These are phyloP conservation scores for Telopea speciosissima DNA, from an alignment of 177 flowering plant species.

Conservation along the genomic window DNA sequence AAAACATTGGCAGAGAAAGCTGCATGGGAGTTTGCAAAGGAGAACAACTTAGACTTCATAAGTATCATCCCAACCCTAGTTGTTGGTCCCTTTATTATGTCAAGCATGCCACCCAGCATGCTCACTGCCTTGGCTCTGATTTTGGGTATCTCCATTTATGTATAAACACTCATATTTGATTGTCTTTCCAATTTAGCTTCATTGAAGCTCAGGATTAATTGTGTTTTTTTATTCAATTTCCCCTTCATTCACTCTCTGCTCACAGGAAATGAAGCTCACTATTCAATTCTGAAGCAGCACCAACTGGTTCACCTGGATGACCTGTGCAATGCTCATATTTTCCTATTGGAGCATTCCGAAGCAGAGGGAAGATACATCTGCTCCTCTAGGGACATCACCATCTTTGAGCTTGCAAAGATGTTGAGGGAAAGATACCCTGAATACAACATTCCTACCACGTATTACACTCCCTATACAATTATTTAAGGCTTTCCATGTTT, in stretches of 20 bases:
- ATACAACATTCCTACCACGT: constrained; percentile 40
- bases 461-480: not conserved
- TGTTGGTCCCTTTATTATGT: constrained; percentile 46
- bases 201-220: not conserved
- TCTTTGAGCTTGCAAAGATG: constrained; percentile 29
- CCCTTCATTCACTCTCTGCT: not conserved
- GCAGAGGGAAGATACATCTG: constrained; percentile 57
- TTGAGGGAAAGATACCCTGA: constrained; percentile 43
- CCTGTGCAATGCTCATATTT: constrained; percentile 43
- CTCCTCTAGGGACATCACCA: constrained; percentile 34
- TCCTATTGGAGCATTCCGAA: constrained; percentile 37
- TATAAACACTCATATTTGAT: not conserved
- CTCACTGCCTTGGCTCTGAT: constrained; percentile 42
- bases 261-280: constrained; percentile 42
- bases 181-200: not conserved
- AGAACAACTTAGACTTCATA: constrained; percentile 36
- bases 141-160: constrained; percentile 22
- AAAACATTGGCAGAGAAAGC: constrained; percentile 50
- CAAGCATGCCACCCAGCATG: constrained; percentile 50
- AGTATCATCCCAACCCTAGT: constrained; percentile 47
- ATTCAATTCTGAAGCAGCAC: constrained; percentile 30
- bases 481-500: not conserved
- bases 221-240: not conserved
- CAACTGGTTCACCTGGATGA: constrained; percentile 53
- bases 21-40: constrained; percentile 42